Evolutionary conservation across 1,284 basidiomycete species (phyloP), one percentile per base, ranked within the genome.

Genomic region (Moesziomyces antarcticus): DNA sequence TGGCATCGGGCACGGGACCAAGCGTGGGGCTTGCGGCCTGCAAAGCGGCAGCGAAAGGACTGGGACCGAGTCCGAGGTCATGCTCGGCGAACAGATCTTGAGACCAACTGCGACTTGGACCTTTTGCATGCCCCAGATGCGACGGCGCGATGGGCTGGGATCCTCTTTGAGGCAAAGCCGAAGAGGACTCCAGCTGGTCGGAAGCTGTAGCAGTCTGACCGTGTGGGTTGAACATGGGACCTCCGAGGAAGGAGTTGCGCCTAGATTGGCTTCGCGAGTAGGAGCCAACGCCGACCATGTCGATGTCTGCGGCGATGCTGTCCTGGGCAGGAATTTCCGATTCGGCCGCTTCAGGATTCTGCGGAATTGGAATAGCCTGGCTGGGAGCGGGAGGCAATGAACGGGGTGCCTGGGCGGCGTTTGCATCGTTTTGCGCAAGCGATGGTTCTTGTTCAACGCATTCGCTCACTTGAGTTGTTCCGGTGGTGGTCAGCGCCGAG

Each of bases 211-310:
- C 46, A n/a, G 25, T 13, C 13, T 49, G 51, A 16, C 48, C 48
- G 3, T 69, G 48, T n/a, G 49, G 40, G 14, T 59, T 56, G 49
- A 67, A 56, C 27, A 65, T 21, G 16, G 65, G 59, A 5, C 51
- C 56, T 7, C 24, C 70, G n/a, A 78, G 57, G 42, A 73, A 56
- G 16, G 77, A 78, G 43, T 78, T 78, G 43, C 74, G 67, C 5
- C 77, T 50, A 5, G 77, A 78, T 11, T 69, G 68, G 30, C 56
- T 69, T 13, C 75, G 60, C 5, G 61, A 66, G 45, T 42, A 78
- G 16, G 77, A 79, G 21, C 77, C 77, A 18, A 79, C 57, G 18
- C 77, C 77, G 9, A 70, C 77, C 77, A 79, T 79, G 46, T 59
- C 51, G 22, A 46, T 4, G 1, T 33, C n/a, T 22, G 57, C 52